Evolutionary conservation across 2,329 filamentous ascomycete genomes (phyloP).

Genomic region (Bipolaris bicolor): DNA sequence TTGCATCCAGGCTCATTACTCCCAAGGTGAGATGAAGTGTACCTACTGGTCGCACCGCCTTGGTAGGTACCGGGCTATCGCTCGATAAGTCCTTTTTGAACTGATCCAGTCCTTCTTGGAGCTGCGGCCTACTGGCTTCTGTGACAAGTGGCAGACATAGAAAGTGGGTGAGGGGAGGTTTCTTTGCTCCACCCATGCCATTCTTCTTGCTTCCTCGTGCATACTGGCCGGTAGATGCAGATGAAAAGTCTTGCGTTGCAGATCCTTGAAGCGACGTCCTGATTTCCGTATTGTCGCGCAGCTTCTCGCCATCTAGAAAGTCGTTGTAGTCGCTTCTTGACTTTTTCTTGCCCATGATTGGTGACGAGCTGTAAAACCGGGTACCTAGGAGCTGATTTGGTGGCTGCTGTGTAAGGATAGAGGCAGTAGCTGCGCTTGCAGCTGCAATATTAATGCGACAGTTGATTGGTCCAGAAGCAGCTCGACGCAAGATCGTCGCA

Average conservation of each 20-base stretch:
- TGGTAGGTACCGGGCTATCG: slow-evolving; percentile 59
- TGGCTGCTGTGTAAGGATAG: neutral
- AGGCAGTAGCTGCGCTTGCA: neutral
- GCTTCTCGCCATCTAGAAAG: slow-evolving; percentile 44
- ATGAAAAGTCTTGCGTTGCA: slow-evolving; percentile 18
- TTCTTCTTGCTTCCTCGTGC: slow-evolving; percentile 19
- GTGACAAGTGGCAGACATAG: slow-evolving; percentile 76
- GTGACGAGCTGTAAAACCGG: neutral
- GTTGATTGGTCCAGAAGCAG: slow-evolving; percentile 11
- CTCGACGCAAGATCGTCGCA: slow-evolving; percentile 4
- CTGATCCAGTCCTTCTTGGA: slow-evolving; percentile 65
- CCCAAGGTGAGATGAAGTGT: slow-evolving; percentile 87
- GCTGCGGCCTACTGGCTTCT: slow-evolving; percentile 64
- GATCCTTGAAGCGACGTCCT: slow-evolving; percentile 31
- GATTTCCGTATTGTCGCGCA: slow-evolving; percentile 35
- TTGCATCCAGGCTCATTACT: slow-evolving; percentile 74
- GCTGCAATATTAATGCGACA: slow-evolving; percentile 2
- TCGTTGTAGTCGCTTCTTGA: slow-evolving; percentile 41
- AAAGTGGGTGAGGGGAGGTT: slow-evolving; percentile 71
- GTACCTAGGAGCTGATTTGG: neutral
- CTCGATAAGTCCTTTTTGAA: slow-evolving; percentile 63
- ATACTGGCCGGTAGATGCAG: slow-evolving; percentile 15
- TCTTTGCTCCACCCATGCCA: slow-evolving; percentile 37
- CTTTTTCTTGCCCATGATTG: slow-evolving; percentile 41
- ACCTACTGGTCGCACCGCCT: slow-evolving; percentile 75